A percentile compares a stretch with the other conserved stretches of the same genome.
These are phyloP conservation scores for Lenwebbia sp. DNA, from an alignment of 345 rosid species.

Conservation along the genomic window DNA sequence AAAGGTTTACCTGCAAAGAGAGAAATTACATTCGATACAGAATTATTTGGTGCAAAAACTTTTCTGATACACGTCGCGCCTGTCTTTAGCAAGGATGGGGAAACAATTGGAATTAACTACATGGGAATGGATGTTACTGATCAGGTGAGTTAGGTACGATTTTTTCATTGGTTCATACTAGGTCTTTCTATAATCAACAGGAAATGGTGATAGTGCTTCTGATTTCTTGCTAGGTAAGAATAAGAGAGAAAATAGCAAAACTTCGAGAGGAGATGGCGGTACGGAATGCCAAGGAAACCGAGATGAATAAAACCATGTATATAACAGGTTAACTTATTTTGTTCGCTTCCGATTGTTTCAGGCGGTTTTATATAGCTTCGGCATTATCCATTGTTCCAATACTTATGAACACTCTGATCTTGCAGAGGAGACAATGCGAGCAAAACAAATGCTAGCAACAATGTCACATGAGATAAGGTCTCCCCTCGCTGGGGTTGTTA, in stretches of 20 bases:
- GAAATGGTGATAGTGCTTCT: slow-evolving; percentile 5
- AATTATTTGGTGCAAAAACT: slow-evolving; percentile 74
- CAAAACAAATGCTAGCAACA: slow-evolving; percentile 92
- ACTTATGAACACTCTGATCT: neutral
- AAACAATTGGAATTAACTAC: slow-evolving; percentile 84
- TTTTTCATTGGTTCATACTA: neutral
- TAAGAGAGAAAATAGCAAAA: slow-evolving; percentile 80
- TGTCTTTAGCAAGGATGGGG: slow-evolving; percentile 75
- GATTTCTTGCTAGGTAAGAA: slow-evolving; percentile 37
- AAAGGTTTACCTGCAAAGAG: slow-evolving; percentile 86
- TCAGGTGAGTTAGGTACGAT: slow-evolving; percentile 38
- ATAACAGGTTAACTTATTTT: slow-evolving; percentile 57
- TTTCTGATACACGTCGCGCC: slow-evolving; percentile 88
- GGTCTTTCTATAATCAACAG: neutral
- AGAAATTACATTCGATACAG: slow-evolving; percentile 84
- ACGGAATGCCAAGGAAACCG: slow-evolving; percentile 92
- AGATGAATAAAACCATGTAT: slow-evolving; percentile 85
- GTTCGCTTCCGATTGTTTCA: neutral
- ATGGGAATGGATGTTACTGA: slow-evolving; percentile 99
- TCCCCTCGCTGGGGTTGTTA: slow-evolving; percentile 85
- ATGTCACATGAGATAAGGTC: slow-evolving; percentile 99
- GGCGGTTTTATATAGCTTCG: neutral
- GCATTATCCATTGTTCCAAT: neutral
- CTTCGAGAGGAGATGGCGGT: slow-evolving; percentile 96
- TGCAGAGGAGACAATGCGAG: slow-evolving; percentile 98